Base-by-base conservation (phyloP, 805 yeast genomes). In the Monosporozyma siamensis region DNA sequence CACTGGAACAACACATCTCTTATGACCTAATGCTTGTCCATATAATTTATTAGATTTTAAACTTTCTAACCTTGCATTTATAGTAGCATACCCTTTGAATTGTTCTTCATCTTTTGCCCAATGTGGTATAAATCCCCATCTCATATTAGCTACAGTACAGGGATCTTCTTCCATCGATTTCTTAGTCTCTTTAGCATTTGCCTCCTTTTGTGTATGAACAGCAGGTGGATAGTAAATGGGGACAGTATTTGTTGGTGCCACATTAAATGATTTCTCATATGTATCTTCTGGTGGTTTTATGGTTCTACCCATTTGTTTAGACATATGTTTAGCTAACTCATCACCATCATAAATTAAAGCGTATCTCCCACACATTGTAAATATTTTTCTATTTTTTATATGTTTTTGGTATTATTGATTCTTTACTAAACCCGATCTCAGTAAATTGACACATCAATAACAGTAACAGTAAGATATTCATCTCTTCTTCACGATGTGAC, bases 71-170 rank as follows among this genome's bases (percentile, higher is more conserved):
- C 92, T 65, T 21, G 95, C 87, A 64, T 88, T 88, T 67, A 88
- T 82, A 11, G 81, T 75, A 34, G 70, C 69, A 43, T 72, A 68
- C 2, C 53, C 51, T 30, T 58, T 55, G 29, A 58, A 53, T 36
- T 70, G 56, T 51, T 42, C 40, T 8, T 45, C 49, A 18, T 67
- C 67, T 34, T 65, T 66, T 1, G 77, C 69, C 86, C 87, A 82
- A 7, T 59, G 53, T 0, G 95, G 95, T 1, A 84, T 70, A 29
- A 87, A 63, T 0, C 95, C 92, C 84, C 95, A 88, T 38, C 71
- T 73, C 92, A 85, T 84, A 9, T 12, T 11, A 12, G 17, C 11
- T 14, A 38, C 6, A 7, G 25, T 31, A 6, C 26, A 27, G 3
- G 20, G n/a, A 17, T n/a, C 24, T 2, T 29, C 24, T 5, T 39